Percentiles rank a stretch among this genome's conserved stretches.
Evolutionary conservation across 148 eudicot genomes (phyloP).

Genomic region (Rhododendron williamsianum): DNA sequence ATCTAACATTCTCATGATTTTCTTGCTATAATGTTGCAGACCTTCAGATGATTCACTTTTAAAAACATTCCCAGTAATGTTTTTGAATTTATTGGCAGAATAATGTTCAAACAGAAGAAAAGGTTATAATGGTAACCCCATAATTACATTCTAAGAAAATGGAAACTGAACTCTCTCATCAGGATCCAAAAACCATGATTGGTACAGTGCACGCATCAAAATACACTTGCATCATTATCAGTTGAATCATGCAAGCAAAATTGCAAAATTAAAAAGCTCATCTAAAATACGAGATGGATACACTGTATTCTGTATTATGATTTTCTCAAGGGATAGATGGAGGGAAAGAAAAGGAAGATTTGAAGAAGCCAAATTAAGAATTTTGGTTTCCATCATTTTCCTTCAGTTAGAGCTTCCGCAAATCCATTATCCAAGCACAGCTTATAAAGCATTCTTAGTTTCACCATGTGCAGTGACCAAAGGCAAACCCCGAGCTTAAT

Average conservation of each 20-base stretch:
- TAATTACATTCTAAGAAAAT: background rate
- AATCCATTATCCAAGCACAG: background rate
- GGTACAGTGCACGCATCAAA: no score
- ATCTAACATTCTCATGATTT: background rate
- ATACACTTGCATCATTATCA: background rate
- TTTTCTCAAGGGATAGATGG: background rate
- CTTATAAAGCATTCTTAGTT: conserved; percentile 3
- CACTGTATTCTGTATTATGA: background rate
- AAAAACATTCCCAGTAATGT: background rate
- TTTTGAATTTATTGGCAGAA: background rate
- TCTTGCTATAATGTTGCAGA: background rate
- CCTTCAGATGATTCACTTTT: background rate
- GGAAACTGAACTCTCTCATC: background rate
- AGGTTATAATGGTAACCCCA: background rate
- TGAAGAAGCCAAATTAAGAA: background rate
- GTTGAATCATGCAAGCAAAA: background rate
- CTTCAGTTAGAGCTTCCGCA: background rate
- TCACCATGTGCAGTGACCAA: background rate
- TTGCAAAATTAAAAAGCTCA: background rate
- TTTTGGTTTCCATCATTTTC: background rate
- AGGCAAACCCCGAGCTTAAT: conserved; percentile 23
- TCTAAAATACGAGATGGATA: background rate
- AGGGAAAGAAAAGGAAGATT: background rate
- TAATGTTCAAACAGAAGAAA: background rate
- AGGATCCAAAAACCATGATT: background rate